These are phyloP conservation scores for Biscogniauxia mediterranea DNA, from an alignment of 2,329 filamentous ascomycete genomes.

Conservation along the genomic window DNA sequence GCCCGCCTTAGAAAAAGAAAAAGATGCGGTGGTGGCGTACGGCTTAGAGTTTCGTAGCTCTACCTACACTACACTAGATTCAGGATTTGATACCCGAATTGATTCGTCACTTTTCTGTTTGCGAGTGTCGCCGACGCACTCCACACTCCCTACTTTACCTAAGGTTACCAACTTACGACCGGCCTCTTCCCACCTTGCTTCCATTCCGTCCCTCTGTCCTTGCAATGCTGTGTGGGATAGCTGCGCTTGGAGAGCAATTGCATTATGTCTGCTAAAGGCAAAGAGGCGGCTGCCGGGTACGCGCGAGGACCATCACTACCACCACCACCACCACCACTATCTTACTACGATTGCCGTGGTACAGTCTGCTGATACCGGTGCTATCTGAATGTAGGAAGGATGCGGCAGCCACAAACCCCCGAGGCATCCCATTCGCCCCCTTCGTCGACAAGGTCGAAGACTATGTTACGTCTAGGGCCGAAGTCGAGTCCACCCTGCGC, in stretches of 20 bases:
- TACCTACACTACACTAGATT: background rate
- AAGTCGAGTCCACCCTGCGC: constrained; percentile 77
- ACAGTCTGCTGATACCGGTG: background rate
- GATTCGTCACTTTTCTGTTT: background rate
- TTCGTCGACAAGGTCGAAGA: constrained; percentile 89
- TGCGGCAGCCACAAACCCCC: constrained; percentile 66
- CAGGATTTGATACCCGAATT: background rate
- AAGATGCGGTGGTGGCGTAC: too few species aligned
- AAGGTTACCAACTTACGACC: background rate
- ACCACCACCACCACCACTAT: background rate
- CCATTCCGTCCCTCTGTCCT: background rate
- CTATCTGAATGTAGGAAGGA: constrained; percentile 40
- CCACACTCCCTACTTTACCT: background rate
- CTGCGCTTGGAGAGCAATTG: background rate
- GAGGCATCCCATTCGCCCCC: constrained; percentile 79
- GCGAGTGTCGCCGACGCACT: background rate
- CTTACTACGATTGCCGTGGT: background rate
- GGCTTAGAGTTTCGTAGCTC: background rate
- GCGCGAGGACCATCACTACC: background rate
- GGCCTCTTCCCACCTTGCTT: background rate
- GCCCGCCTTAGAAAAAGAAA: too few species aligned
- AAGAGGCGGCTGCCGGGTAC: constrained; percentile 22
- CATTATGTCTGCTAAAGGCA: constrained; percentile 25
- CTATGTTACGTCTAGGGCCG: constrained; percentile 74
- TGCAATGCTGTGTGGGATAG: background rate